These are phyloP conservation scores for Fraxinus cuspidata DNA, from an alignment of 257 asterid species.

Conservation along the genomic window DNA sequence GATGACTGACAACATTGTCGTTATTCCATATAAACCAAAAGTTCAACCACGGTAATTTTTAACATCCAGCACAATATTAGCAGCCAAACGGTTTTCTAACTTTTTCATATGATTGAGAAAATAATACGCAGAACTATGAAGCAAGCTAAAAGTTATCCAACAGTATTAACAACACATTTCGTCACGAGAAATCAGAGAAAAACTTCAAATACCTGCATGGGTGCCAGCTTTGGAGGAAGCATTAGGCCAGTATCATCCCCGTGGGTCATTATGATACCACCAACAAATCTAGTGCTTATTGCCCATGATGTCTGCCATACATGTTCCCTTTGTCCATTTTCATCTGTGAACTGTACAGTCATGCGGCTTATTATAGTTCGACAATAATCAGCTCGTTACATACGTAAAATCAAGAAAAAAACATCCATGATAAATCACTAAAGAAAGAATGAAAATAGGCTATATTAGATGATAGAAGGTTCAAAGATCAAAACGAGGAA, in stretches of 20 bases:
- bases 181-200: slow-evolving; percentile 19
- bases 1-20: background rate
- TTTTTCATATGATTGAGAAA: slow-evolving; percentile 1
- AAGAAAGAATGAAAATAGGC: slow-evolving; percentile 6
- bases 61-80: slow-evolving; percentile 4
- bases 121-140: background rate
- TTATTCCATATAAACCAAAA: slow-evolving; percentile 8
- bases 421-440: background rate
- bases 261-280: slow-evolving; percentile 96
- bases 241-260: slow-evolving; percentile 95
- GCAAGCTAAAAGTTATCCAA: slow-evolving; percentile 5
- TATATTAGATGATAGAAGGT: background rate
- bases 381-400: slow-evolving; percentile 9
- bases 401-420: slow-evolving; percentile 3
- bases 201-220: slow-evolving; percentile 65
- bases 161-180: background rate
- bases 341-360: slow-evolving; percentile 76
- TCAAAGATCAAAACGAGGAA: background rate
- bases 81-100: slow-evolving; percentile 1
- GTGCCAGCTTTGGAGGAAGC: slow-evolving; percentile 96
- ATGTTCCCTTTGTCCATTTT: slow-evolving; percentile 87
- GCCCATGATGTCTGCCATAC: slow-evolving; percentile 99
- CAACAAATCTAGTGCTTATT: slow-evolving; percentile 90
- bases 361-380: slow-evolving; percentile 19
- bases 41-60: background rate